These are phyloP conservation scores for Raffaelea deltoideospora DNA, from an alignment of 2,329 filamentous ascomycete genomes.

Conservation along the genomic window DNA sequence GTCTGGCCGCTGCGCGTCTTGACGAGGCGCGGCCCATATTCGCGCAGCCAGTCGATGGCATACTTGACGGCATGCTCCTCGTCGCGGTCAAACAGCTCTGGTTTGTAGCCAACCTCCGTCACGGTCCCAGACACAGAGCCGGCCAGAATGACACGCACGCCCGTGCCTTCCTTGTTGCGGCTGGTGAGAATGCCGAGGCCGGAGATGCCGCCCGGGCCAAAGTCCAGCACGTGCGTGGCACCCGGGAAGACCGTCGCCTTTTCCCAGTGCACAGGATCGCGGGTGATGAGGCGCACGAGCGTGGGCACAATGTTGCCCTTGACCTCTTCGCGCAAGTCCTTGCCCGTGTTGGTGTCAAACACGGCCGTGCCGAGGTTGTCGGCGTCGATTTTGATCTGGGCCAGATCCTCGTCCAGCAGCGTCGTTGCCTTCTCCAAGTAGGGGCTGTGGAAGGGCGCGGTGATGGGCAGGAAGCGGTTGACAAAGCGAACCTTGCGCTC, in stretches of 20 bases:
- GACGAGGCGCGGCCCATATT: slow-evolving; percentile 82
- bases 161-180: slow-evolving; percentile 97
- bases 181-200: slow-evolving; percentile 92
- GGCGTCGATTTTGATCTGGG: slow-evolving; percentile 61
- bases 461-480: slow-evolving; percentile 94
- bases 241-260: slow-evolving; percentile 78
- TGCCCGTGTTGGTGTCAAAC: slow-evolving; percentile 77
- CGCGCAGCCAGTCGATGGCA: slow-evolving; percentile 94
- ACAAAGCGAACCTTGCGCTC: slow-evolving; percentile 93
- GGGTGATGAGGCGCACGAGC: slow-evolving; percentile 83
- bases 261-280: slow-evolving; percentile 92
- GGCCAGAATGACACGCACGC: slow-evolving; percentile 88
- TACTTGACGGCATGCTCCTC: slow-evolving; percentile 90
- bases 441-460: slow-evolving; percentile 93
- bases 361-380: slow-evolving; percentile 68
- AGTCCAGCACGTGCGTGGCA: slow-evolving; percentile 90
- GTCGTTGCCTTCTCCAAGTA: slow-evolving; percentile 73
- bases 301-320: slow-evolving; percentile 70
- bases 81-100: slow-evolving; percentile 92
- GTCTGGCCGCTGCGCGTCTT: slow-evolving; percentile 81
- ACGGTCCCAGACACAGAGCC: slow-evolving; percentile 87
- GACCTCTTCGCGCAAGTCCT: slow-evolving; percentile 59
- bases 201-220: slow-evolving; percentile 91
- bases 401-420: slow-evolving; percentile 75
- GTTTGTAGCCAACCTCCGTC: slow-evolving; percentile 89